Evolutionary conservation across 192 early-diverging fungal genomes (phyloP), one percentile per base, ranked within the genome.

Genomic region (Backusella psychrophila): DNA sequence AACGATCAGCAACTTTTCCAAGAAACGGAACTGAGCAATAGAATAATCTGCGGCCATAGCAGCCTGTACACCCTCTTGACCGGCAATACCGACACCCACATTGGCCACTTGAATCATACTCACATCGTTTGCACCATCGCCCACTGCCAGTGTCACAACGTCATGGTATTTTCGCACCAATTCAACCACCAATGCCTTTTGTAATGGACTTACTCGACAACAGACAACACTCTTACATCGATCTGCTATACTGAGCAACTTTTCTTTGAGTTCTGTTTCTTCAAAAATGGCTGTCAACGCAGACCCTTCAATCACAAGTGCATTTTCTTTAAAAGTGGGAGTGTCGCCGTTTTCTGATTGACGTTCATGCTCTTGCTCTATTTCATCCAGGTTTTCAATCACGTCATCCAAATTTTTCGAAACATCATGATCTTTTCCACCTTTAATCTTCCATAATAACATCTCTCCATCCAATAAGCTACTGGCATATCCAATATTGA

Each of bases 71-170:
- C 93, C 93, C 78, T 97, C 87, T 81, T 95, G 83, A 75, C 95
- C 95, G 11, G 90, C 83, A 75, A 93, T 92, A 26, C 91, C 91
- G 31, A 91, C 89, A 38, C 92, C 91, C 71, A 98, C 89, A 85
- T 98, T 92, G 31, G 97, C 97, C 2, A 92, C 95, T 83, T 98
- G 97, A 79, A 98, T 98, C 97, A 98, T 98, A 59, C 89, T 91
- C 6, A 98, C 96, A 80, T 98, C 97, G 79, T 98, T 97, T 44
- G 91, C 91, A 29, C 90, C 94, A 77, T 93, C 91, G 36, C 92
- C 92, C 53, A 94, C 91, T 0, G 93, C 90, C 42, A 94, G 75
- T 65, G 90, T 92, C 7, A 93, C 86, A 34, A 87, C 86, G 41
- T 87, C 83, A 71, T 89, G 89, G 15, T 93, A 93, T 52, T 90